Base-by-base conservation (phyloP, 2,329 filamentous ascomycete genomes). In the Fusarium domesticum region DNA sequence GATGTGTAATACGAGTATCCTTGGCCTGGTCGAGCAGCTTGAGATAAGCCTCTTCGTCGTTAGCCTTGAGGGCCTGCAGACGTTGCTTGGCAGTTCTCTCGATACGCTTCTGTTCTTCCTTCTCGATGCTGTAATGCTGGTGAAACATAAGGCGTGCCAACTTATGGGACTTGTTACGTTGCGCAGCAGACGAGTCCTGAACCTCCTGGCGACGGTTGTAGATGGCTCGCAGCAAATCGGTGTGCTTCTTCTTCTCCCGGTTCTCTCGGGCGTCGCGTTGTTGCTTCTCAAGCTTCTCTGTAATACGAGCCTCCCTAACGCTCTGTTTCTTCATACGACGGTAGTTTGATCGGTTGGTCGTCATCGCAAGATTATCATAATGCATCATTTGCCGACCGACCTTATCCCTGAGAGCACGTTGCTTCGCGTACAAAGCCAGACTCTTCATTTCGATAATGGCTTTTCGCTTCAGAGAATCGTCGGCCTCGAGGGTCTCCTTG, bases 21-120 rank as follows among this genome's bases (percentile, higher is more conserved):
- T 98, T 98, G 62, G 93, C 93, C 70, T 98, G 92, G 64, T 95
- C 93, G 60, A 98, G 85, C 64, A 98, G 78, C 70, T 96, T 96
- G 70, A 98, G 81, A 67, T 98, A 98, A 1, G 93, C 95, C 72
- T 97, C 93, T 73, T 98, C 93, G 68, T 98, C 93, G 83, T 98
- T 95, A 61, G 93, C 92, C 73, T 96, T 97, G 66, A 98, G 79
- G 50, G 93, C 93, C 70, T 97, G 92, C 55, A 98, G 84, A 96
- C 93, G 93, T 70, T 98, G 93, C 77, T 98, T 98, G 53, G 93
- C 93, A 8, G 92, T 98, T 53, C 93, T 82, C 73, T 98, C 93
- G 56, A 98, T 87, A 51, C 93, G 88, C 75, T 96, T 97, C 78
- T 97, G 92, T 72, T 98, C 93, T 75, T 98, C 93, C 72, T 96